A percentile compares a stretch with the other conserved stretches of the same genome.
These are phyloP conservation scores for Juncus effusus DNA, from an alignment of 176 grass and related monocot genomes.

Conservation along the genomic window DNA sequence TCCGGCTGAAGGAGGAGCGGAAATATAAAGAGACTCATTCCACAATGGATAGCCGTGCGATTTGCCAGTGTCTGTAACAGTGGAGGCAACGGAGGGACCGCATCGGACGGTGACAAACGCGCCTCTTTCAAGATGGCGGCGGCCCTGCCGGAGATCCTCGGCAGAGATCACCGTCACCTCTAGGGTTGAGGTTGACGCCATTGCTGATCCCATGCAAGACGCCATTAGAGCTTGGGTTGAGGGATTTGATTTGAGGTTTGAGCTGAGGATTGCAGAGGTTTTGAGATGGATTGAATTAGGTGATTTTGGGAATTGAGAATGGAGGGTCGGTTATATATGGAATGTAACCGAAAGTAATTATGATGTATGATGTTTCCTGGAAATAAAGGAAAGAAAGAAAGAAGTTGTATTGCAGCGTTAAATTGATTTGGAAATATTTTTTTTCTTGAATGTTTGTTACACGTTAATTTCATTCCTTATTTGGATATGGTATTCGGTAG, in stretches of 20 bases:
- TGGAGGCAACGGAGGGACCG: neutral
- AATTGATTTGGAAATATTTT: no score
- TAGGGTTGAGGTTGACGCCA: neutral
- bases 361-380: no score
- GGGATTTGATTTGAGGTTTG: neutral
- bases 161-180: constrained; percentile 47
- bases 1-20: neutral
- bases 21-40: constrained; percentile 33
- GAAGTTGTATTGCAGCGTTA: no score
- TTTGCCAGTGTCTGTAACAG: constrained; percentile 18
- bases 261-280: neutral
- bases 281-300: neutral
- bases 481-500: no score
- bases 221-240: neutral
- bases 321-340: no score
- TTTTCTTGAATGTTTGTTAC: no score
- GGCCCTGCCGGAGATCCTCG: constrained; percentile 22
- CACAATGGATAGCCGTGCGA: constrained; percentile 50
- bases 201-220: neutral
- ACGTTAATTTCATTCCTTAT: no score
- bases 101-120: constrained; percentile 30
- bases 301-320: no score
- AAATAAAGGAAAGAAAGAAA: no score
- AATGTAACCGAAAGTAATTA: no score
- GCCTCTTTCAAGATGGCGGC: constrained; percentile 13